Base-by-base conservation (phyloP, 2,329 filamentous ascomycete genomes). In the Sordariomycetes sp. region DNA sequence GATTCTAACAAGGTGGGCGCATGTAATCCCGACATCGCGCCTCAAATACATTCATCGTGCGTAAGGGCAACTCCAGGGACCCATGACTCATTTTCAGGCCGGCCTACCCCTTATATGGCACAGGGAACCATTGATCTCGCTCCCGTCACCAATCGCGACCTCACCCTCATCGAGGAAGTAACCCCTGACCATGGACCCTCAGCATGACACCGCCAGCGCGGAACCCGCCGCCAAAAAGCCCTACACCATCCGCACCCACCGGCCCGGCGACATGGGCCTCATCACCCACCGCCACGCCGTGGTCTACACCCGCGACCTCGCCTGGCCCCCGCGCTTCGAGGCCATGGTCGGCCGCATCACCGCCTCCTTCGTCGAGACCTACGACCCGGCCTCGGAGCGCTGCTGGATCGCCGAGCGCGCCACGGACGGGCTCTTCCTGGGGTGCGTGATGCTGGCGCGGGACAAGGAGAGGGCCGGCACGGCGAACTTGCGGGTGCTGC, bases 371-470 rank as follows among this genome's bases (percentile, higher is more conserved):
- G 50, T 67, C 35, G 58, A 61, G 14, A 64, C 63, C 16, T 63
- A 62, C 57, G 61, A 68, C 25, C 60, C 63, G 2, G 40, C 43
- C 10, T 32, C 14, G n/a, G 66, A 68, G n/a, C 64, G 62, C 1
- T 65, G 64, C 59, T 69, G 66, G 66, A 66, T 68, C 12, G 66
- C 65, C 0, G 66, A 69, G 53, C 59, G 54, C 3, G 11, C 11
- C 5, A 20, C 7, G 3, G 60, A 61, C 4, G 62, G 55, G 3
- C 25, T 61, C 4, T 69, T 69, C 40, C 52, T 64, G 1, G 66
- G 67, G 6, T 65, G 62, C 54, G 58, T 69, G 22, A 61, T 65
- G n/a, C 54, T 69, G 1, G 55, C 64, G 46, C 61, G 60, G 8
- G 63, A 66, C 25, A 53, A 28, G 32, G 32, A 61, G 34, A n/a